These are phyloP conservation scores for Aspergillus olivimuriae DNA, from an alignment of 495 filamentous ascomycete genomes.

Conservation along the genomic window DNA sequence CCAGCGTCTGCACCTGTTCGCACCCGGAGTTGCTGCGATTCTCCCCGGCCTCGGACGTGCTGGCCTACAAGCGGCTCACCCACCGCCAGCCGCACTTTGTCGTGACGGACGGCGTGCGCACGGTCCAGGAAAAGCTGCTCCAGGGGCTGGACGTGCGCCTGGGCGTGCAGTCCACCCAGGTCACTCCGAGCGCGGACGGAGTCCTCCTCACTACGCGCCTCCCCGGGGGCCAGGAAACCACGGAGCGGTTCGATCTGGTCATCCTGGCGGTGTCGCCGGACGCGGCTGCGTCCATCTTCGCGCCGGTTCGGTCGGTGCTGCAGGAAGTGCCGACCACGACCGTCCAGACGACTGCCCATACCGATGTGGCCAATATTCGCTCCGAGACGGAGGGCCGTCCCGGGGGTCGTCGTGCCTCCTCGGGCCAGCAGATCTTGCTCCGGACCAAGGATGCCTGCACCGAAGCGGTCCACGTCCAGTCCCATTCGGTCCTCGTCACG, in stretches of 20 bases:
- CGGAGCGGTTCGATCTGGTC: slow-evolving; percentile 27
- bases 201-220: slow-evolving; percentile 5
- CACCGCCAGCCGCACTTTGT: slow-evolving; percentile 41
- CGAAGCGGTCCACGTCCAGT: slow-evolving; percentile 27
- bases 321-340: slow-evolving; percentile 31
- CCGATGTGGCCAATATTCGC: slow-evolving; percentile 22
- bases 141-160: slow-evolving; percentile 22
- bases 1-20: slow-evolving; percentile 44
- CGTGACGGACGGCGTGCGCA: slow-evolving; percentile 36
- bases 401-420: background rate
- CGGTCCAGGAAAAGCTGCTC: slow-evolving; percentile 36
- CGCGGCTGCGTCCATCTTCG: slow-evolving; percentile 31
- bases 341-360: slow-evolving; percentile 38
- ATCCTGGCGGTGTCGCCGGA: slow-evolving; percentile 40
- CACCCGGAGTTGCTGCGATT: slow-evolving; percentile 37
- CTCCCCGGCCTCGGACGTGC: slow-evolving; percentile 43
- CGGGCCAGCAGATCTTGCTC: slow-evolving; percentile 22
- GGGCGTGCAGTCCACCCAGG: slow-evolving; percentile 9
- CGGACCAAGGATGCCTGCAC: slow-evolving; percentile 19
- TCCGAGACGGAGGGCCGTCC: background rate
- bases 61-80: slow-evolving; percentile 36
- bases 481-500: slow-evolving; percentile 23
- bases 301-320: slow-evolving; percentile 26
- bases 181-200: slow-evolving; percentile 2
- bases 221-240: background rate